Evolutionary conservation across 345 rosid genomes (phyloP), one percentile per base, ranked within the genome.

Genomic region (Excoecaria agallocha): DNA sequence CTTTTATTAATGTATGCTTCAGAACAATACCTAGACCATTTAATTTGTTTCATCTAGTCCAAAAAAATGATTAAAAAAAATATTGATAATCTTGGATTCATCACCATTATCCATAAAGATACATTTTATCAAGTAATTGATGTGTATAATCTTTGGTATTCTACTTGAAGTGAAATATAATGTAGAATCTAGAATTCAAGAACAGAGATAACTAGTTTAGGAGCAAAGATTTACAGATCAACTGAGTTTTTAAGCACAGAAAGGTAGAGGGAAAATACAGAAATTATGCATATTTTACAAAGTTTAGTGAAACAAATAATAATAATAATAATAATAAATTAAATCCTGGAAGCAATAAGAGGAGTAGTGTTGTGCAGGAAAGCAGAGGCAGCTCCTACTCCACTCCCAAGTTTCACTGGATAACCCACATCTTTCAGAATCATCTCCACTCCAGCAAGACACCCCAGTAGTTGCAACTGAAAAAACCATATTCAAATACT

Each of bases 371-470:
- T 87, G 82, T 88, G 97, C 72, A 95, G 84, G 84, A 85, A 95
- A 64, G 96, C 88, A 70, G 87, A 73, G 5, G 99, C 99, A 56
- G 98, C 98, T 59, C 84, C 98, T 57, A 95, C 93, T 70, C 99
- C 99, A 73, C 98, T 91, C 72, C 99, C 98, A 54, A 93, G 79
- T 84, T 89, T 85, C 57, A 95, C 78, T n/a, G 99, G 99, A 82
- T 93, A 91, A 41, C 99, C 99, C 24, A 95, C 92, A 48, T 95
- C 99, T 87, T 85, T 93, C 24, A 95, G 87, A 81, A 89, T 77
- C 99, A 95, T 93, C 92, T 93, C 97, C 80, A 95, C 99, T 51
- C 99, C 97, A 48, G 99, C 98, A 7, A 95, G 85, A 78, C 97
- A 91, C 12, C 96, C 99, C 84, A 93, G 30, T 66, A 93, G 81